Conservation (phyloP, 2,329 filamentous ascomycete species). For the Aphanoascus verrucosus region DNA sequence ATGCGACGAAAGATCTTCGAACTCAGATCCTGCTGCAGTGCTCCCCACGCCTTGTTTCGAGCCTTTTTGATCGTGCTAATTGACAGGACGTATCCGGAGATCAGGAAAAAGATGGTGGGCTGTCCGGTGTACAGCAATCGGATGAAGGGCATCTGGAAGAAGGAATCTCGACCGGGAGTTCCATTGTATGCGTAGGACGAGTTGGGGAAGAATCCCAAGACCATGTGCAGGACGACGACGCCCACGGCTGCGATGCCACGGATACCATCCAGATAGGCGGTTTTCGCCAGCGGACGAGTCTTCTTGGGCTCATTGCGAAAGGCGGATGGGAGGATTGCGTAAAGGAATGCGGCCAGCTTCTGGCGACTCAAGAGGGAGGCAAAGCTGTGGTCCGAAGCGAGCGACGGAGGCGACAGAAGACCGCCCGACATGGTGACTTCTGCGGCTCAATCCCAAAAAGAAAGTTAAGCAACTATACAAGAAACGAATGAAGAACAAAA, state of each 20-base stretch:
- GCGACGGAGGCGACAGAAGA: conserved; percentile 4
- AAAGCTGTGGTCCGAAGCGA: conserved; percentile 6
- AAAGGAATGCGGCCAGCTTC: conserved; percentile 4
- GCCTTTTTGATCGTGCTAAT: conserved; percentile 26
- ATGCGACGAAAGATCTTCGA: conserved; percentile 37
- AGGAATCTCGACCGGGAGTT: conserved; percentile 13
- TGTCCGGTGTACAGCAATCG: conserved; percentile 37
- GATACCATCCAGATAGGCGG: conserved; percentile 22
- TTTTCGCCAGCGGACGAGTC: conserved; percentile 10
- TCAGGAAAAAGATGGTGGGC: conserved; percentile 37
- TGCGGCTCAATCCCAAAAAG: not conserved
- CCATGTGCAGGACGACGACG: conserved; percentile 14
- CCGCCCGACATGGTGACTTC: conserved; percentile 1
- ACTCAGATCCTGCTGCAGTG: conserved; percentile 29
- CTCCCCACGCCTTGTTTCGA: conserved; percentile 22
- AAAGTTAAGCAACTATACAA: not conserved
- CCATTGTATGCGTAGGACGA: conserved; percentile 14
- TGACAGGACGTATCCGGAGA: conserved; percentile 40
- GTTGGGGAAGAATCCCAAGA: conserved; percentile 13
- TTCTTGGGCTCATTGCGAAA: conserved; percentile 7
- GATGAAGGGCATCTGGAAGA: conserved; percentile 31
- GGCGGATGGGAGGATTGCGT: conserved; percentile 1
- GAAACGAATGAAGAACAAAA: conserved; percentile 2
- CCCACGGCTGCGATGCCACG: conserved; percentile 21
- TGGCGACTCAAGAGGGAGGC: not conserved